A percentile compares a stretch with the other conserved stretches of the same genome.
Conservation (phyloP, 257 asterid genomes). For the Solanum habrochaites region DNA sequence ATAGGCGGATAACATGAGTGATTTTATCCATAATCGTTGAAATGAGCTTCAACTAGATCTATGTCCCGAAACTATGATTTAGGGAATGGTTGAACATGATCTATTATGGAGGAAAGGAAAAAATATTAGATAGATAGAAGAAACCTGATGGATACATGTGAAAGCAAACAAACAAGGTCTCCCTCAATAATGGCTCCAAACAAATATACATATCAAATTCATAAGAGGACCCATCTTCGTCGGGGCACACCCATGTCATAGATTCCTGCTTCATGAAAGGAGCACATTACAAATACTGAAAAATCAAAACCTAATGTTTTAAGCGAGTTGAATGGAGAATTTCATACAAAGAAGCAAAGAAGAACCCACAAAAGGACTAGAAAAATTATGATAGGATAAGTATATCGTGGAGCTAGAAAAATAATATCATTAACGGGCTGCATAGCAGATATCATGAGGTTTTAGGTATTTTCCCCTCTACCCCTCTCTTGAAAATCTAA, state of each 20-base stretch:
- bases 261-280: not conserved
- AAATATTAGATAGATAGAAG: not conserved
- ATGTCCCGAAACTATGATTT: not conserved
- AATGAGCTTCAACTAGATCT: not conserved
- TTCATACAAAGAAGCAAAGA: not conserved
- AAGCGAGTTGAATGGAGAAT: not conserved
- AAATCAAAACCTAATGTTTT: not conserved
- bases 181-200: not conserved
- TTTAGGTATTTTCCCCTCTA: not conserved
- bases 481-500: not conserved
- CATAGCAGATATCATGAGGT: not conserved
- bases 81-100: not conserved
- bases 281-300: not conserved
- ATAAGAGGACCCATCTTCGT: not conserved
- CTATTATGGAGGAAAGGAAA: not conserved
- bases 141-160: conserved; percentile 10
- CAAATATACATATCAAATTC: not conserved
- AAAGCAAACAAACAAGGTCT: not conserved
- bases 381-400: not conserved
- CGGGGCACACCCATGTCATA: not conserved
- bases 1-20: not conserved
- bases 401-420: not conserved
- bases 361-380: not conserved
- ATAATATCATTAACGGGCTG: not conserved
- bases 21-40: not conserved